Conservation (phyloP, 129 eudicot genomes). For the Ambrosia artemisiifolia region DNA sequence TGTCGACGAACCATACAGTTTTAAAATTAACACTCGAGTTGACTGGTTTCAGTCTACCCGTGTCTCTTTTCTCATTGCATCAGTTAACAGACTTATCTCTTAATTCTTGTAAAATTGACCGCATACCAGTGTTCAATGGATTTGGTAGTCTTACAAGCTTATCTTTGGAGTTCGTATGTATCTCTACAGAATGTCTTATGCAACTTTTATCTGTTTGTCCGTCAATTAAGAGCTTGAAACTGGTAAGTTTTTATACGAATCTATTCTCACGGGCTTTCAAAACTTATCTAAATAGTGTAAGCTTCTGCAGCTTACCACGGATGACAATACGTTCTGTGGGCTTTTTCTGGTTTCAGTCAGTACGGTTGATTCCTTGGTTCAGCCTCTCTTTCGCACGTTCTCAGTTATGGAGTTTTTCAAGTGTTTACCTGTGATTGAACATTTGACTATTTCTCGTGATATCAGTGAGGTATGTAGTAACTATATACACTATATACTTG, state of each 20-base stretch:
- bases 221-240: background rate
- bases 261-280: background rate
- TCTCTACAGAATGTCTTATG: background rate
- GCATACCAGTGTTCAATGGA: background rate
- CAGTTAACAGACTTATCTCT: background rate
- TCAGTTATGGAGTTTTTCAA: background rate
- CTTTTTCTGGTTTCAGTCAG: too few relatives aligned
- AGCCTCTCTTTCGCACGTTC: too few relatives aligned
- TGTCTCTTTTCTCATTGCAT: background rate
- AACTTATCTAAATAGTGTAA: background rate
- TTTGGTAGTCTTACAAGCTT: constrained; percentile 1
- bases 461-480: too few relatives aligned
- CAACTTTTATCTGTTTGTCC: background rate
- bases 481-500: background rate
- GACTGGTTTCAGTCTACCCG: background rate
- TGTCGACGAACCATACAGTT: background rate
- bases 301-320: background rate
- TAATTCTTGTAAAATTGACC: background rate
- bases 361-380: too few relatives aligned
- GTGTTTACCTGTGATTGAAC: background rate
- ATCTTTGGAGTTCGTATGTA: background rate
- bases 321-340: background rate
- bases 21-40: background rate
- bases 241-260: background rate
- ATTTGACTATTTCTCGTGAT: background rate